A percentile compares a stretch with the other conserved stretches of the same genome.
Evolutionary conservation across 306 rosid species (phyloP).

Genomic region (Vigna nakashimae): DNA sequence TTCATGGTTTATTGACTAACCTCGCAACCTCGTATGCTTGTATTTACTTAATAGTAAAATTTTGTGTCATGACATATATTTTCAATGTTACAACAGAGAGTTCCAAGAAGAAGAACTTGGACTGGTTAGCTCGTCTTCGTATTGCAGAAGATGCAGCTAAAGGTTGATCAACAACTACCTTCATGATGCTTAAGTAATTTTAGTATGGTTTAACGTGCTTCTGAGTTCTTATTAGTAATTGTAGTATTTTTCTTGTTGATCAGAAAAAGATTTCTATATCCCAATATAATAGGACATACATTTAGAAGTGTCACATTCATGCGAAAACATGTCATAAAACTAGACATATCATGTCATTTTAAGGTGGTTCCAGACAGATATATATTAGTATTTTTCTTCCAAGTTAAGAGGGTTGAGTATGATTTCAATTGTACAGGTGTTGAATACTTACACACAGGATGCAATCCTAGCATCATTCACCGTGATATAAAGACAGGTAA

Average conservation of each 20-base stretch:
- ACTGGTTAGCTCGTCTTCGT: slow-evolving; percentile 79
- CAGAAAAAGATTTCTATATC: too few species aligned
- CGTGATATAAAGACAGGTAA: slow-evolving; percentile 91
- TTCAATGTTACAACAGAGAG: slow-evolving; percentile 55
- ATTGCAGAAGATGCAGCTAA: slow-evolving; percentile 94
- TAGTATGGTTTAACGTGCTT: too few species aligned
- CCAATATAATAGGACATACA: too few species aligned
- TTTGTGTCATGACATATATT: slow-evolving; percentile 20
- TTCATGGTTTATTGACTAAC: slow-evolving; percentile 62
- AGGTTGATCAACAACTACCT: slow-evolving; percentile 56
- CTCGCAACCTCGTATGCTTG: slow-evolving; percentile 31
- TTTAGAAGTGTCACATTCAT: too few species aligned
- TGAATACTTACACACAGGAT: slow-evolving; percentile 90
- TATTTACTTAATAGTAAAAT: slow-evolving; percentile 16
- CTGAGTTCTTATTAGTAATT: too few species aligned
- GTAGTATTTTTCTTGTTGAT: too few species aligned
- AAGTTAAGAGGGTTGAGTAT: slow-evolving; percentile 14
- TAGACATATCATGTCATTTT: not conserved
- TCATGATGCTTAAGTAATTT: not conserved
- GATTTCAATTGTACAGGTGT: slow-evolving; percentile 60
- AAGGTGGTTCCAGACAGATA: too few species aligned
- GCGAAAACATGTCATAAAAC: not conserved
- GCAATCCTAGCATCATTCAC: slow-evolving; percentile 93
- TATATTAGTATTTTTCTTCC: slow-evolving; percentile 24
- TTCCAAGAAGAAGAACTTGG: slow-evolving; percentile 56